Conservation (phyloP, 106 monocot genomes). For the Apostasia ramifera region DNA sequence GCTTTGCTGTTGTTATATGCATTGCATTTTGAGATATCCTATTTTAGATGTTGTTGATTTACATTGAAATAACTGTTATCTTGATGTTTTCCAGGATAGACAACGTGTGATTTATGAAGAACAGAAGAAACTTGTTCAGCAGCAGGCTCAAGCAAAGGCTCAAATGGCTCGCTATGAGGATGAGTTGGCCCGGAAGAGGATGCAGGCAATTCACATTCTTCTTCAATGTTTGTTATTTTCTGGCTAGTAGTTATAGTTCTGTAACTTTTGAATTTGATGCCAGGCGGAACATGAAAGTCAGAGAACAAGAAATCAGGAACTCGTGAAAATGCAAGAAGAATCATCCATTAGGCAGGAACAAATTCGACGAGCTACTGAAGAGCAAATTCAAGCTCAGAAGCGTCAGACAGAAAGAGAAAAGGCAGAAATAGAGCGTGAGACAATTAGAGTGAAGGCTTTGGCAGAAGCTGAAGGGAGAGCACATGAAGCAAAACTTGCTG, state of each 20-base stretch:
- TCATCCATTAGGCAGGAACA: conserved; percentile 82
- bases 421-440: conserved; percentile 87
- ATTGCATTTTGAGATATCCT: too few species aligned
- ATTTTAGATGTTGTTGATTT: too few species aligned
- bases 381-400: conserved; percentile 82
- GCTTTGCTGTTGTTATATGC: neutral
- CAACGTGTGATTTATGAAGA: conserved; percentile 86
- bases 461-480: conserved; percentile 91
- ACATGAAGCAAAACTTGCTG: conserved; percentile 74
- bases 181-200: conserved; percentile 83
- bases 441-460: conserved; percentile 54
- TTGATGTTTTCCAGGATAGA: conserved; percentile 58
- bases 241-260: neutral
- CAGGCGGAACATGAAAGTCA: conserved; percentile 92
- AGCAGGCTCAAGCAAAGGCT: conserved; percentile 86
- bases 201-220: conserved; percentile 57
- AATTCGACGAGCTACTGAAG: conserved; percentile 79
- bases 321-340: conserved; percentile 98
- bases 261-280: conserved; percentile 9
- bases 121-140: conserved; percentile 79
- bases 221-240: neutral
- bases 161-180: conserved; percentile 95
- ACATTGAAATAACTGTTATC: neutral
- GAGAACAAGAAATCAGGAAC: conserved; percentile 85
- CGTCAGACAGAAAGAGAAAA: conserved; percentile 80